Evolutionary conservation across 2,329 filamentous ascomycete genomes (phyloP), one percentile per base, ranked within the genome.

Genomic region (Sporothrix dimorphospora): DNA sequence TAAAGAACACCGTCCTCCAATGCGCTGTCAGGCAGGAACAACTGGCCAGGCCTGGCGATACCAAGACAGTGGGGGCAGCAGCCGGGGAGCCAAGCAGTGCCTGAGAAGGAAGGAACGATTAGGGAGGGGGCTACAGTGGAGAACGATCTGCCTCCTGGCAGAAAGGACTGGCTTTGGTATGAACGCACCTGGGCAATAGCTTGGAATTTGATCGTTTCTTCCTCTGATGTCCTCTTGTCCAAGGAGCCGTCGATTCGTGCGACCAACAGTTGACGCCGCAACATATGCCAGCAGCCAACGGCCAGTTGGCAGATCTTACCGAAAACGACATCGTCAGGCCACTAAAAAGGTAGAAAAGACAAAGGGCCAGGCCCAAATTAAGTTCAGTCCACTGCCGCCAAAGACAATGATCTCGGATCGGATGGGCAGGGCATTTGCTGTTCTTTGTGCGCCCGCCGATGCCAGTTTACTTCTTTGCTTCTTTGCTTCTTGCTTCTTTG

Each of bases 91-190:
- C n/a, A 34, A 57, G 27, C 3, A 57, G 14, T 12, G 53, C 27
- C 24, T 30, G 27, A 24, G 24, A 53, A 24, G 7, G 24, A 12
- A 57, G 53, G 57, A 16, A 40, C 30, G 14, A 69, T 42, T 57
- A 14, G 66, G 51, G 34, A 11, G 59, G 67, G 21, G 14, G 55
- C 2, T 57, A 9, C 42, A 27, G 59, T 65, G 69, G 69, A 71
- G 47, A 65, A 27, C 63, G 59, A 71, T 71, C 47, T 53, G 30
- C 59, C 47, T 38, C 24, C 27, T 71, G 66, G 34, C 59, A 47
- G 27, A 55, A 63, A 34, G 59, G 45, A 40, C 5, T 30, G 40
- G 34, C 55, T 42, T 68, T 68, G 30, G 30, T n/a, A n/a, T n/a
- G n/a, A n/a, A n/a, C n/a, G 4, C 57, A 42, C 16, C n/a, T 61